These are phyloP conservation scores for Clarireedia homoeocarpa DNA, from an alignment of 2,329 filamentous ascomycete genomes.

Conservation along the genomic window DNA sequence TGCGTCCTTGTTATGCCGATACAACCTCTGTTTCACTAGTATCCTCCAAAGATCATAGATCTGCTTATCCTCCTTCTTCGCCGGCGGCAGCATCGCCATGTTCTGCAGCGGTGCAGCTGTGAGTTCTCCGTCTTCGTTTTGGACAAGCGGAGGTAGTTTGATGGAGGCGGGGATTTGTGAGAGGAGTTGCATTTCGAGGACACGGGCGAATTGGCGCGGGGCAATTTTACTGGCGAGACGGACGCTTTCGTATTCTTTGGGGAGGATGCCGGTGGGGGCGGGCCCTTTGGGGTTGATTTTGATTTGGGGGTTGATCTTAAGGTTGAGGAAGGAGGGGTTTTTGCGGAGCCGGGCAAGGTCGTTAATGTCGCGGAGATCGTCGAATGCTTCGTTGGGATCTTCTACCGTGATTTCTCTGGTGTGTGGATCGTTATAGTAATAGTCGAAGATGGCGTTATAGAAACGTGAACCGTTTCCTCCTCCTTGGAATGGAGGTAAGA, in stretches of 20 bases:
- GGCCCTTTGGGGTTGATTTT: conserved; percentile 41
- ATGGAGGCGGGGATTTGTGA: conserved; percentile 48
- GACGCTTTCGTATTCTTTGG: conserved; percentile 46
- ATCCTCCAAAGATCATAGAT: conserved; percentile 65
- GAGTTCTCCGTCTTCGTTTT: conserved; percentile 20
- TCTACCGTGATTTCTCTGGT: conserved; percentile 85
- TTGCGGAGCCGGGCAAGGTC: conserved; percentile 60
- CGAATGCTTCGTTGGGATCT: conserved; percentile 83
- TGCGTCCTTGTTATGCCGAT: conserved; percentile 64
- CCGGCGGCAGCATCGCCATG: background rate
- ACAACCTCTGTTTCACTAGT: conserved; percentile 69
- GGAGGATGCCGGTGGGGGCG: conserved; percentile 48
- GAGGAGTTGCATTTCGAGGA: conserved; percentile 70
- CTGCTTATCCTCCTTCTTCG: conserved; percentile 45
- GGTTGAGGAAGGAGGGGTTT: conserved; percentile 46
- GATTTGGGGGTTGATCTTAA: conserved; percentile 47
- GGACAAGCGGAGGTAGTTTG: conserved; percentile 40
- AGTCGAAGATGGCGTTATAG: conserved; percentile 70
- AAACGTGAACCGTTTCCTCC: conserved; percentile 72
- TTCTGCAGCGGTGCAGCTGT: no score
- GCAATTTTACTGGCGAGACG: conserved; percentile 61
- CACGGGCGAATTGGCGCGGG: conserved; percentile 64
- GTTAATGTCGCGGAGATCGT: conserved; percentile 68
- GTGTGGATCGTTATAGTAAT: conserved; percentile 52
- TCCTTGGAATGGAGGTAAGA: conserved; percentile 80